Base-by-base conservation (phyloP, 2,329 filamentous ascomycete genomes). In the Apiospora malaysiana region DNA sequence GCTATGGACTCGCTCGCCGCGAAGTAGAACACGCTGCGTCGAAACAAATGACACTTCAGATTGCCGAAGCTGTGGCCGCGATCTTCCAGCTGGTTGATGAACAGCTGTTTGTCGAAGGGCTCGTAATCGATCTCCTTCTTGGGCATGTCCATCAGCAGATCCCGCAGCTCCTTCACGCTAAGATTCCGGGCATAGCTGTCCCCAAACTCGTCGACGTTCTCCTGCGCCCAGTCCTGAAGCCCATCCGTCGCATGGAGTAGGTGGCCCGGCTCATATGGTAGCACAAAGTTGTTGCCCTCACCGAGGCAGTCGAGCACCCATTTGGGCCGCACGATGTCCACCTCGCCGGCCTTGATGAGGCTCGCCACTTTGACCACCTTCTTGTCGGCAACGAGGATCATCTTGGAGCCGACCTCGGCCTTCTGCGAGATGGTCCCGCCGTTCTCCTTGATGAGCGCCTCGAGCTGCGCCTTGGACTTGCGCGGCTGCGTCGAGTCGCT, bases 281-380 rank as follows among this genome's bases (percentile, higher is more conserved):
- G 88, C 9, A 97, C 81, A 16, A 92, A 87, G 4, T 87, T 85
- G 1, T 76, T 85, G 69, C 74, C 86, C 81, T 80, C 89, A 80
- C 87, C 87, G 45, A 97, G 85, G 76, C 94, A 96, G 79, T 98
- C 94, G 40, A 93, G 85, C 2, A 98, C 83, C 96, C 96, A 99
- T 7, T 85, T 86, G 0, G 95, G 93, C 27, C 90, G 89, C 70
- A 98, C 86, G 68, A 99, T 91, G 75, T 94, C 91, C 8, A 89
- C 86, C 0, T 88, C 85, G 4, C 90, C 91, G 7, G 85, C 86
- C 76, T 96, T 97, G 72, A 94, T 90, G 10, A 98, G 82, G 12
- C 93, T 94, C 1, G 93, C 93, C 1, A 95, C 94, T 77, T 95
- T 95, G 75, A 98, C 91, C 0, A 89, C 87, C 59, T 86, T 92